Evolutionary conservation across 805 yeast species (phyloP).

Genomic region (Saccharomyces kudriavzevii): DNA sequence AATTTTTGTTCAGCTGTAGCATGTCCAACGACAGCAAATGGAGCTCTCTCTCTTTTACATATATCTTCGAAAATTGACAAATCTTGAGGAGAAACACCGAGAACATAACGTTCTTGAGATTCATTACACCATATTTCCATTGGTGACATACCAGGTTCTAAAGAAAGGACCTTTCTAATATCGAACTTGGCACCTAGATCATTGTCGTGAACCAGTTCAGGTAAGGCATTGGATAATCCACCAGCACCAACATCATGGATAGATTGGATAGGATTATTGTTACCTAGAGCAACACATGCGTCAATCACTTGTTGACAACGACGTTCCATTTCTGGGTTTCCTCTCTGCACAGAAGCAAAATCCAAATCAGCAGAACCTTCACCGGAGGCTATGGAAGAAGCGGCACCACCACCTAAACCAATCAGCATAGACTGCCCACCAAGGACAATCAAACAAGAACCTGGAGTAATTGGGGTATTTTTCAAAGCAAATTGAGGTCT

Average conservation of each 20-base stretch:
- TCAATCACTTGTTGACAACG: conserved; percentile 98
- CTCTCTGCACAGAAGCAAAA: conserved; percentile 98
- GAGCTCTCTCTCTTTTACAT: conserved; percentile 93
- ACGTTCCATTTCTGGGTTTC: conserved; percentile 98
- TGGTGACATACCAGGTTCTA: conserved; percentile 98
- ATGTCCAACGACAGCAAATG: conserved; percentile 89
- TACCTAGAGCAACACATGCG: conserved; percentile 79
- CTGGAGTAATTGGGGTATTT: conserved; percentile 81
- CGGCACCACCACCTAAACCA: conserved; percentile 99
- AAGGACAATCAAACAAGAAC: conserved; percentile 80
- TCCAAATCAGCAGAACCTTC: conserved; percentile 94
- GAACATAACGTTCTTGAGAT: conserved; percentile 95
- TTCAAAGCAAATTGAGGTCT: conserved; percentile 89
- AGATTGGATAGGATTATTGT: conserved; percentile 75
- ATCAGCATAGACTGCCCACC: conserved; percentile 98
- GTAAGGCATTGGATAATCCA: conserved; percentile 93
- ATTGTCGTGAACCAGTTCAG: conserved; percentile 95
- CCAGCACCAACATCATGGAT: conserved; percentile 99
- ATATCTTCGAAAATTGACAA: conserved; percentile 62
- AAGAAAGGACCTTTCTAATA: conserved; percentile 77
- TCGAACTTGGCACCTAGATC: conserved; percentile 91
- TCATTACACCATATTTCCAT: conserved; percentile 99
- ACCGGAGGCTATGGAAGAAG: conserved; percentile 92
- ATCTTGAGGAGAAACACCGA: conserved; percentile 81
- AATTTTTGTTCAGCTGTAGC: conserved; percentile 85